Base-by-base conservation (phyloP, 768 basidiomycete species). In the Tylopilus subfusipes region DNA sequence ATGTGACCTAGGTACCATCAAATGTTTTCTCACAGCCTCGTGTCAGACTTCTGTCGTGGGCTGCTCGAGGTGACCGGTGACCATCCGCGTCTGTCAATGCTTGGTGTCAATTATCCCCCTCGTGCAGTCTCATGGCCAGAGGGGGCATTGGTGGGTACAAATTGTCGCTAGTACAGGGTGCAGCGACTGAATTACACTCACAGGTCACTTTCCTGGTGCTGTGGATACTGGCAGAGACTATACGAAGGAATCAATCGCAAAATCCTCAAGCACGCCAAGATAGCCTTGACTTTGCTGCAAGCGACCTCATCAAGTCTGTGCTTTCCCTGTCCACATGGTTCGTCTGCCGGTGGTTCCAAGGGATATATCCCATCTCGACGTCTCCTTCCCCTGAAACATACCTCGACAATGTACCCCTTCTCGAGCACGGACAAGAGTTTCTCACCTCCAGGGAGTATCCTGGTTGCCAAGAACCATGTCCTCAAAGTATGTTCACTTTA, bases 241-340 rank as follows among this genome's bases (percentile, higher is more conserved):
- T 50, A 4, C 58, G 48, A 38, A 42, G 34, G 42, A 49, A 43
- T 19, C 29, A 45, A 27, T 16, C 13, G 49, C 25, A 19, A 19
- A 48, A 51, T 19, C 47, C 30, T n/a, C 48, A 30, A 38, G 24
- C 25, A 25, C 48, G 24, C 10, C 49, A 30, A 34, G 55, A 58
- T 54, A 50, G 43, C 11, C 50, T 68, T 29, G 56, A 38, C 16
- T 62, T 65, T 18, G 65, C 56, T 47, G 44, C 55, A 31, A 63
- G 31, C 9, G 62, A 71, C 46, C 43, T 61, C 19, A 18, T 40
- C 46, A 69, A 69, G 43, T 48, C 53, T 10, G 13, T 52, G 3
- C 13, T 64, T 43, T 65, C 57, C 27, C 27, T 67, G 2, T 55
- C 18, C 30, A 21, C 60, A 13, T 68, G 62, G 62, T 44, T 57